These are phyloP conservation scores for Wickerhamomyces queroliae DNA, from an alignment of 805 yeast species.

Conservation along the genomic window DNA sequence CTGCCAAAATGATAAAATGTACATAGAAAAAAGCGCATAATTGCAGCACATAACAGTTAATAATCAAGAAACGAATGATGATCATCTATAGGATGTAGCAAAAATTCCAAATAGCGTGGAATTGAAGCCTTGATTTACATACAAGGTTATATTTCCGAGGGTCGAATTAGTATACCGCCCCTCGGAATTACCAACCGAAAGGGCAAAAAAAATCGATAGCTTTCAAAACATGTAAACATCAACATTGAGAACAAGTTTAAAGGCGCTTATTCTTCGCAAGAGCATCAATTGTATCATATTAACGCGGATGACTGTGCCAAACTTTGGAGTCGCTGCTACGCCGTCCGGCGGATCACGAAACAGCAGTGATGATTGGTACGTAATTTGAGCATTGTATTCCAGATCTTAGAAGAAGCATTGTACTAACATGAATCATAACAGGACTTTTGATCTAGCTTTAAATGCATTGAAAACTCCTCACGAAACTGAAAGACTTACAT, in stretches of 20 bases:
- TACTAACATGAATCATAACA: conserved; percentile 6
- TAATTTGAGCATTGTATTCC: not conserved
- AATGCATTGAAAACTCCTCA: conserved; percentile 10
- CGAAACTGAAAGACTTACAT: conserved; percentile 10
- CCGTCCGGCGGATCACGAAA: not conserved
- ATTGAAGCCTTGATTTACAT: too few relatives aligned
- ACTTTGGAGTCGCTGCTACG: not conserved
- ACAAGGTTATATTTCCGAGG: not conserved
- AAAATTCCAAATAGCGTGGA: conserved; percentile 27
- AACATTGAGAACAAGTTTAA: not conserved
- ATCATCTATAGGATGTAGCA: too few relatives aligned
- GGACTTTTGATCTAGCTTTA: conserved; percentile 22
- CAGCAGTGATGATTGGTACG: not conserved
- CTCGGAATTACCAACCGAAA: not conserved
- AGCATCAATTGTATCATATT: too few relatives aligned
- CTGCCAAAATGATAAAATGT: conserved; percentile 17
- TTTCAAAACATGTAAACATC: not conserved
- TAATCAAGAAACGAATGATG: conserved; percentile 18
- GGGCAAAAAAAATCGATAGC: not conserved
- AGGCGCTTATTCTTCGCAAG: too few relatives aligned
- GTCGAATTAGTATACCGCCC: not conserved
- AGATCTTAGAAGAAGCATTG: not conserved
- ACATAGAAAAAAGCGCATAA: not conserved
- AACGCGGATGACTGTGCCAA: not conserved
- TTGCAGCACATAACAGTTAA: conserved; percentile 16